phyloP scores from a whole-genome alignment of 129 eudicot genomes.

The Helichrysum umbraculigerum region DNA sequence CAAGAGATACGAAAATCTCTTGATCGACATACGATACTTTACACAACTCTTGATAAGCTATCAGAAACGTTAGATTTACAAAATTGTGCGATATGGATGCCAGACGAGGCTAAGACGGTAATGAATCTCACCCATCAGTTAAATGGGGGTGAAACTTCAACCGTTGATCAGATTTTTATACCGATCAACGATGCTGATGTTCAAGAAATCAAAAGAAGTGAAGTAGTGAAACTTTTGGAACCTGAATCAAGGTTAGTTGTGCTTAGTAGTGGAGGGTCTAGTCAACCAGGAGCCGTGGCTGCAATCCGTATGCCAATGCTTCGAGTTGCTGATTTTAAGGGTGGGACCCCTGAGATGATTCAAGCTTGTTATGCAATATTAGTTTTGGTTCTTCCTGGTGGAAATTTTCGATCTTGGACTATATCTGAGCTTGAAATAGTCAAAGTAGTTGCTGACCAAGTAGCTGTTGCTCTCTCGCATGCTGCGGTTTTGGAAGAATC shows the following conservation, averaged over 20 bases:
- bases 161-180: constrained; percentile 24
- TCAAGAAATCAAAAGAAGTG: constrained; percentile 50
- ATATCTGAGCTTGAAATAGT: constrained; percentile 65
- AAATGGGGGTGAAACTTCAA: constrained; percentile 38
- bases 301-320: constrained; percentile 88
- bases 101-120: constrained; percentile 52
- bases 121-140: constrained; percentile 74
- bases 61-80: constrained; percentile 67
- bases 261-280: constrained; percentile 54
- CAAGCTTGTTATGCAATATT: constrained; percentile 67
- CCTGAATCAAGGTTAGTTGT: constrained; percentile 54
- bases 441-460: constrained; percentile 74
- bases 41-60: constrained; percentile 77
- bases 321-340: constrained; percentile 64
- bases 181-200: constrained; percentile 58
- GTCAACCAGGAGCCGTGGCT: constrained; percentile 58
- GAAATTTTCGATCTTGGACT: constrained; percentile 49
- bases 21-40: constrained; percentile 73
- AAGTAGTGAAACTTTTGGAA: constrained; percentile 53
- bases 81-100: constrained; percentile 89
- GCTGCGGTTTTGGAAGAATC: constrained; percentile 85
- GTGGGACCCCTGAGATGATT: constrained; percentile 71
- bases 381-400: constrained; percentile 66
- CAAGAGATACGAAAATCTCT: constrained; percentile 78
- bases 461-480: constrained; percentile 81